phyloP scores from a whole-genome alignment of 306 rosid species.

The Prunus davidiana region DNA sequence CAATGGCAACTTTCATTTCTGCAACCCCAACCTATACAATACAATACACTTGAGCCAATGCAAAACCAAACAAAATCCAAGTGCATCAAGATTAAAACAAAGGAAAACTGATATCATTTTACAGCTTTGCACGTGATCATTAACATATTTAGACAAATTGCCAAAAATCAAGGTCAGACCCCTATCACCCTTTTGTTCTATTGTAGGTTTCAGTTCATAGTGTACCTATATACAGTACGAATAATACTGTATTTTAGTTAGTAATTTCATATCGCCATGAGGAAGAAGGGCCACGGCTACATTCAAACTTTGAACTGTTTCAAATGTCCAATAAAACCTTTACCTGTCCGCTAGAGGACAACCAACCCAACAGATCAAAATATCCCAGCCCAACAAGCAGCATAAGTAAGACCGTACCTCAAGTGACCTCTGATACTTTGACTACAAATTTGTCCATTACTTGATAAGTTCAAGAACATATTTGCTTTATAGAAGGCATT shows the following conservation, averaged over 20 bases:
- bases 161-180: neutral
- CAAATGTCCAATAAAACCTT: neutral
- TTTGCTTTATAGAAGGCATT: neutral
- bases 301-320: neutral
- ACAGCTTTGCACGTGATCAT: neutral
- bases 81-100: neutral
- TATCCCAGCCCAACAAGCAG: neutral
- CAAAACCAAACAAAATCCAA: constrained; percentile 17
- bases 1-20: constrained; percentile 94
- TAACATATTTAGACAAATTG: neutral
- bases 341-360: neutral
- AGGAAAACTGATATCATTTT: neutral
- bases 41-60: constrained; percentile 25
- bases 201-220: neutral
- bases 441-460: neutral
- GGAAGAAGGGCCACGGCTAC: neutral
- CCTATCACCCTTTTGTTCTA: neutral
- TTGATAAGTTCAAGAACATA: neutral
- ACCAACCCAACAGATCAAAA: neutral
- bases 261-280: neutral
- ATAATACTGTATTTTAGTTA: neutral
- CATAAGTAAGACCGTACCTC: too few species aligned
- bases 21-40: constrained; percentile 88
- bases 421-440: neutral
- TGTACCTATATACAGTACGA: neutral